These are phyloP conservation scores for Cyberlindnera veronae DNA, from an alignment of 805 yeast genomes.

Conservation along the genomic window DNA sequence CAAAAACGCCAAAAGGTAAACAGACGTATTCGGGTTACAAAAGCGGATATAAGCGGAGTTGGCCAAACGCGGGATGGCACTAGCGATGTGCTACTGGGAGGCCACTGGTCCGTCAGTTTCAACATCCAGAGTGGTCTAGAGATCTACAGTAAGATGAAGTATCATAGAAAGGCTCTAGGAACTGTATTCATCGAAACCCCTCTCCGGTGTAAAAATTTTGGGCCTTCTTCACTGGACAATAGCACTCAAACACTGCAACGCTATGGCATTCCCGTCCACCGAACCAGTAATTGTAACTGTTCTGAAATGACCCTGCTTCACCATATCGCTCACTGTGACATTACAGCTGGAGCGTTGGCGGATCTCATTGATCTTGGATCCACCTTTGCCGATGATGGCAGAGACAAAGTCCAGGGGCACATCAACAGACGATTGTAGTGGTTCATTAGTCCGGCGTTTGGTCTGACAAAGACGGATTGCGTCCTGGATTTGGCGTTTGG, in stretches of 20 bases:
- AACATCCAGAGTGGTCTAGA: no score
- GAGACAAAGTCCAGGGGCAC: slow-evolving; percentile 17
- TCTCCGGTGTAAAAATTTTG: no score
- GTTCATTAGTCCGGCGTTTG: slow-evolving; percentile 8
- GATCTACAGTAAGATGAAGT: no score
- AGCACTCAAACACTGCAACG: slow-evolving; percentile 12
- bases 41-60: no score
- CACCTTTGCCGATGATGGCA: slow-evolving; percentile 16
- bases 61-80: no score
- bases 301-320: slow-evolving; percentile 11
- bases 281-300: slow-evolving; percentile 16
- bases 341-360: slow-evolving; percentile 20
- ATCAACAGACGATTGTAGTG: slow-evolving; percentile 13
- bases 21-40: no score
- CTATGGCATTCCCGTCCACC: slow-evolving; percentile 16
- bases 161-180: no score
- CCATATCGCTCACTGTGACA: slow-evolving; percentile 16
- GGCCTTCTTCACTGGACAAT: not conserved
- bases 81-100: no score
- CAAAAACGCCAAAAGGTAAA: no score
- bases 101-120: no score
- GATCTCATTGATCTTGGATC: slow-evolving; percentile 19
- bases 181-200: no score
- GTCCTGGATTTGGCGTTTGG: slow-evolving; percentile 8
- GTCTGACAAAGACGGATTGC: slow-evolving; percentile 9